Base-by-base conservation (phyloP, 2,329 filamentous ascomycete genomes). In the Verticillium albo-atrum region DNA sequence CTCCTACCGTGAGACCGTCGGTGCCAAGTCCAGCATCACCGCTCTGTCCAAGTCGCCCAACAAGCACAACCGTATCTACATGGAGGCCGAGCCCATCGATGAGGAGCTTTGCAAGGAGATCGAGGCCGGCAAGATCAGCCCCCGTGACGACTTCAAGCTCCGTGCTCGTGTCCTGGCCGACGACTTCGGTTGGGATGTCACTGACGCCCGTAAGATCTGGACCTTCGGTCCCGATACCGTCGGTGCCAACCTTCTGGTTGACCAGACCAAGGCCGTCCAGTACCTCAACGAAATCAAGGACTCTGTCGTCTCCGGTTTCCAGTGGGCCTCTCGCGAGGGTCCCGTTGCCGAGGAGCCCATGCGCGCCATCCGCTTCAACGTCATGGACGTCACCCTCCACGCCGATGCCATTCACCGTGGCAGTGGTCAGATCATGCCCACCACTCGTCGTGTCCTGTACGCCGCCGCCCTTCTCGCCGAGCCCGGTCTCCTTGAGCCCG, bases 251-350 rank as follows among this genome's bases (percentile, higher is more conserved):
- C 83, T 99, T 86, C 85, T 99, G 71, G 89, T 99, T 75, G 95
- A 99, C 82, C 95, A 98, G 89, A 97, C 94, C 86, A 99, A 98
- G 91, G 95, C 95, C 71, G 95, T 99, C 68, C 95, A 99, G 86
- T 99, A 98, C 89, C 87, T 99, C 75, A 95, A 92, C 85, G 95
- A 99, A 91, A 99, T 99, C 89, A 99, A 99, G 91, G 95, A 99
- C 77, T 98, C 94, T 63, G 89, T 98, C 71, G 93, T 98, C 75
- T 98, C 95, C 70, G 95, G 95, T 89, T 99, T 99, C 92, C 95
- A 99, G 82, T 99, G 95, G 95, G 95, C 95, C 69, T 92, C 91
- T 71, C 90, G 94, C 76, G 95, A 99, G 87, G 95, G 95, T 84
- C 95, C 95, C 73, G 82, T 99, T 75, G 93, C 90, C 71, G 95